A percentile compares a stretch with the other conserved stretches of the same genome.
phyloP scores from a whole-genome alignment of 345 rosid species.

The Streptanthus diversifolius region DNA sequence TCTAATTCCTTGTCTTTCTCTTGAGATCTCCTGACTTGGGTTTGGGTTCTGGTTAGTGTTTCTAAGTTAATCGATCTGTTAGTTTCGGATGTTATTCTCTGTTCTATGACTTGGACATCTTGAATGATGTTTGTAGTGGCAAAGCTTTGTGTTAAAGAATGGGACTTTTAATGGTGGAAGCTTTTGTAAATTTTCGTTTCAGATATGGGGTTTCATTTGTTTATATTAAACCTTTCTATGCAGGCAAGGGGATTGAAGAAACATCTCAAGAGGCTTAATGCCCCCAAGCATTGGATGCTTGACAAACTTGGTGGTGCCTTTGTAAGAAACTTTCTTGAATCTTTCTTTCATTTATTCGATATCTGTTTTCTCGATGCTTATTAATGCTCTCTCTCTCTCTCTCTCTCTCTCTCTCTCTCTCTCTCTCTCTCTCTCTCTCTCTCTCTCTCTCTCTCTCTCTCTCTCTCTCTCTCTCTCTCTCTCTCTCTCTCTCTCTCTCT shows the following conservation, averaged over 20 bases:
- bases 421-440: no score
- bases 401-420: neutral
- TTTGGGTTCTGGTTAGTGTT: neutral
- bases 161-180: neutral
- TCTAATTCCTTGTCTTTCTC: neutral
- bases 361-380: neutral
- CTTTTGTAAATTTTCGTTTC: neutral
- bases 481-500: no score
- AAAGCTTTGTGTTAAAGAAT: neutral
- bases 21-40: neutral
- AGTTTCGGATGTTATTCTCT: neutral
- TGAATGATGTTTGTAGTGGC: neutral
- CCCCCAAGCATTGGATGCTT: slow-evolving; percentile 84
- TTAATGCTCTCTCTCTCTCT: neutral
- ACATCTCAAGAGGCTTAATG: slow-evolving; percentile 87
- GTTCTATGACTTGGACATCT: neutral
- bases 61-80: neutral
- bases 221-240: neutral
- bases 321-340: slow-evolving; percentile 35
- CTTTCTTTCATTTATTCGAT: neutral
- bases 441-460: no score
- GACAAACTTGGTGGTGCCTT: slow-evolving; percentile 83
- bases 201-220: neutral
- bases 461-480: no score
- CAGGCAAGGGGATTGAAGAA: slow-evolving; percentile 93